Conservation (phyloP, 257 asterid genomes). For the Solanum rostratum region DNA sequence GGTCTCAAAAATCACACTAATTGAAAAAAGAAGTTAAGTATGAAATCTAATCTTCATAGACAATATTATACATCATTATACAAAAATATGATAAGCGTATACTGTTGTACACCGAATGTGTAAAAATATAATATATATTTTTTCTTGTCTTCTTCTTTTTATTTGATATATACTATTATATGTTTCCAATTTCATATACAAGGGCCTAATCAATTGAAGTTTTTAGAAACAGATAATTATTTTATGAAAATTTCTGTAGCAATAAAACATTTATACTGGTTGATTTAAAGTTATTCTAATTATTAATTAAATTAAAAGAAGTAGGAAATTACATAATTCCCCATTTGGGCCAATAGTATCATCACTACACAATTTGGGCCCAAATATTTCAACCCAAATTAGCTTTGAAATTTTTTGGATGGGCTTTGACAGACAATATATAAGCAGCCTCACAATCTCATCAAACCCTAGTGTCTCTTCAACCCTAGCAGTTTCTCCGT, state of each 20-base stretch:
- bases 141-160: too few species aligned
- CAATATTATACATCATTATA: too few species aligned
- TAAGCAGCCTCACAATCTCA: not conserved
- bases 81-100: too few species aligned
- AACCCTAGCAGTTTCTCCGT: not conserved
- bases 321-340: not conserved
- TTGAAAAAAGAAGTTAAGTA: too few species aligned
- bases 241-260: not conserved
- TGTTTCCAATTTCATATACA: too few species aligned
- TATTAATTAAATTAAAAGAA: not conserved
- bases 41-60: too few species aligned
- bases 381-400: not conserved
- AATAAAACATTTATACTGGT: not conserved
- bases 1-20: too few species aligned
- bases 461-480: slow-evolving; percentile 1
- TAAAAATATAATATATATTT: too few species aligned
- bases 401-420: not conserved
- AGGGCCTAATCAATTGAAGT: not conserved
- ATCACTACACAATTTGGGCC: not conserved
- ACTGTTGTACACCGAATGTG: too few species aligned
- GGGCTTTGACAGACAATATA: not conserved
- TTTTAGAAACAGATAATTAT: not conserved
- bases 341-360: not conserved
- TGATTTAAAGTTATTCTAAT: not conserved
- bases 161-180: too few species aligned